phyloP scores from a whole-genome alignment of 345 rosid genomes.

The Punica granatum region DNA sequence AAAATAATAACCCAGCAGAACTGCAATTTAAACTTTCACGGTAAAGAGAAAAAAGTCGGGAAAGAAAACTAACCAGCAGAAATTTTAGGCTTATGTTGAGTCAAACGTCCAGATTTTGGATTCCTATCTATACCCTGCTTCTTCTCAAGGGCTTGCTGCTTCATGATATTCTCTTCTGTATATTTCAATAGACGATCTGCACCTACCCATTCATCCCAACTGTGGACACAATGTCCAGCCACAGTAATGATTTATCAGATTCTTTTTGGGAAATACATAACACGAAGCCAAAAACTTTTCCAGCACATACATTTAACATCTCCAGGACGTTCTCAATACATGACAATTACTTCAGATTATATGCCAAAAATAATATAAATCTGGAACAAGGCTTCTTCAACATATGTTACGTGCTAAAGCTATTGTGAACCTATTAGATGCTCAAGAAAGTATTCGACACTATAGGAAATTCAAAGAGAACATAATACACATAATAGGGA shows the following conservation, averaged over 20 bases:
- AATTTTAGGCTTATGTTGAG: slow-evolving; percentile 36
- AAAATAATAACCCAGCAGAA: neutral
- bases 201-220: slow-evolving; percentile 99
- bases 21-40: neutral
- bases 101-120: slow-evolving; percentile 56
- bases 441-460: neutral
- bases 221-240: slow-evolving; percentile 36
- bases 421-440: neutral
- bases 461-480: neutral
- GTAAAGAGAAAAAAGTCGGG: neutral
- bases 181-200: slow-evolving; percentile 57
- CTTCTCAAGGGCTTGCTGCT: slow-evolving; percentile 55
- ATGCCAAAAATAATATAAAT: neutral
- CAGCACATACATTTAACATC: neutral
- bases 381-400: neutral
- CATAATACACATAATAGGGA: neutral
- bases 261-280: neutral
- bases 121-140: slow-evolving; percentile 54
- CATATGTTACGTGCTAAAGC: no score
- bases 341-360: neutral
- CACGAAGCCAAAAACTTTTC: neutral
- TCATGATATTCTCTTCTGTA: slow-evolving; percentile 55
- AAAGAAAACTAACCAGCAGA: slow-evolving; percentile 11
- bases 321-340: neutral
- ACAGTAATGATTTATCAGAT: neutral